Conservation (phyloP, 2,329 filamentous ascomycete species). For the Aspergillus candidus region DNA sequence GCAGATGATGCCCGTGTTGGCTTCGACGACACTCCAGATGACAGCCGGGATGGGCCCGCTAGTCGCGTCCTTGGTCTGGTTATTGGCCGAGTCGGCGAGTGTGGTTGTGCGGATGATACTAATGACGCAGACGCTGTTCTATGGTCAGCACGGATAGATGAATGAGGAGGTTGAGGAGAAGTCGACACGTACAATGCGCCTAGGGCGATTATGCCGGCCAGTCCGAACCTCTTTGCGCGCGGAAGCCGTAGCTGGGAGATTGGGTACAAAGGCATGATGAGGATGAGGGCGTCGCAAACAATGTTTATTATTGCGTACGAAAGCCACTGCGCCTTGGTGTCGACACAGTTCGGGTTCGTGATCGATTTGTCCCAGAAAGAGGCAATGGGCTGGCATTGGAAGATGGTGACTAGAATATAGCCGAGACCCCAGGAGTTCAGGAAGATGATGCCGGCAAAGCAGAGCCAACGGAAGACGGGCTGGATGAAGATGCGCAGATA, state of each 20-base stretch:
- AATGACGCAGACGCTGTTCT: conserved; percentile 6
- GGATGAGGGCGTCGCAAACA: conserved; percentile 19
- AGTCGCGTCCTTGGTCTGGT: conserved; percentile 5
- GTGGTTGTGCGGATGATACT: conserved; percentile 7
- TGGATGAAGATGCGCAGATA: conserved; percentile 50
- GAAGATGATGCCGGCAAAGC: conserved; percentile 24
- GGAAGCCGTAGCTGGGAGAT: conserved; percentile 16
- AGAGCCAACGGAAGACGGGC: conserved; percentile 41
- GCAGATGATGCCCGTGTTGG: conserved; percentile 16
- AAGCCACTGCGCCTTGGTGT: conserved; percentile 15
- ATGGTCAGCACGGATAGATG: background rate
- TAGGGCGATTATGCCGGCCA: conserved; percentile 17
- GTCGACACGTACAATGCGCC: conserved; percentile 18
- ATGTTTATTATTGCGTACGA: conserved; percentile 21
- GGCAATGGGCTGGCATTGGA: conserved; percentile 18
- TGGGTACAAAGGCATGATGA: conserved; percentile 19
- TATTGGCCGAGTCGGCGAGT: conserved; percentile 2
- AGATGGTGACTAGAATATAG: conserved; percentile 18
- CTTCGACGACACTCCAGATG: conserved; percentile 36
- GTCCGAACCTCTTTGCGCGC: conserved; percentile 13
- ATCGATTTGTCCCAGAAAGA: conserved; percentile 18
- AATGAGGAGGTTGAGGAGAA: background rate
- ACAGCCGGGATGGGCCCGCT: conserved; percentile 26
- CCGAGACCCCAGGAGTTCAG: conserved; percentile 11
- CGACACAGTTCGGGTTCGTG: conserved; percentile 16